Conservation (phyloP, 1,284 basidiomycete genomes). For the Rhodotorula sp. region DNA sequence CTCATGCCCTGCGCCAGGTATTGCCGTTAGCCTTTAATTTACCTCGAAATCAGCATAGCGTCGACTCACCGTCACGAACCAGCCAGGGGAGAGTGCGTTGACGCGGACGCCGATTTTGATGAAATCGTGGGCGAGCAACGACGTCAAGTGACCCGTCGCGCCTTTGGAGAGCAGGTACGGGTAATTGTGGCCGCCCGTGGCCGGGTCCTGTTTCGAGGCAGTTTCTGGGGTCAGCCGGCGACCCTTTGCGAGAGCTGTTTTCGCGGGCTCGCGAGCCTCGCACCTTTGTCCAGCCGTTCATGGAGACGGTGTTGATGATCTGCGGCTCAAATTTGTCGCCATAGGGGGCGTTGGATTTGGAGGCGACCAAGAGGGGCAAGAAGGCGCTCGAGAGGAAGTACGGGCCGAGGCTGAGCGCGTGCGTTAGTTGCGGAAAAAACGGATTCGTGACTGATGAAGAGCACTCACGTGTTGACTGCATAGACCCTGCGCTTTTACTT, state of each 20-base stretch:
- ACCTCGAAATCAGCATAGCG: too few relatives aligned
- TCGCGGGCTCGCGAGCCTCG: neutral
- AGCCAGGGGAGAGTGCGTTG: slow-evolving; percentile 20
- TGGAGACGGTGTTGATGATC: slow-evolving; percentile 25
- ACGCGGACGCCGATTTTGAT: slow-evolving; percentile 19
- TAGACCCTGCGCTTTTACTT: neutral
- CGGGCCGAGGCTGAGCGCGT: slow-evolving; percentile 16
- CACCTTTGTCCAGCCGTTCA: slow-evolving; percentile 32
- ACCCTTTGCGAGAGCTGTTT: neutral
- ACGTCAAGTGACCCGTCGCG: slow-evolving; percentile 21
- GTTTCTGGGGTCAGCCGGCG: too few relatives aligned
- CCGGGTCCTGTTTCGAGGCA: slow-evolving; percentile 1
- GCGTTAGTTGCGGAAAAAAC: too few relatives aligned
- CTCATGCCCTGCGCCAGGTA: slow-evolving; percentile 1
- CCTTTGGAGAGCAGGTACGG: slow-evolving; percentile 21
- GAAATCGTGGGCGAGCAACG: slow-evolving; percentile 23
- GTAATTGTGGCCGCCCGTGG: slow-evolving; percentile 14
- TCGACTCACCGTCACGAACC: slow-evolving; percentile 25
- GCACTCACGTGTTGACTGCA: slow-evolving; percentile 6
- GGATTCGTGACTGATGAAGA: too few relatives aligned
- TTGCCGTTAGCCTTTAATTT: neutral
- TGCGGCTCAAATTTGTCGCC: slow-evolving; percentile 26
- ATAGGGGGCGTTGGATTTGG: slow-evolving; percentile 14
- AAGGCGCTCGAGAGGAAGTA: slow-evolving; percentile 28
- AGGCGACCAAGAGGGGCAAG: slow-evolving; percentile 15